Evolutionary conservation across 2,329 filamentous ascomycete genomes (phyloP), one percentile per base, ranked within the genome.

Genomic region (Colletotrichum viniferum): DNA sequence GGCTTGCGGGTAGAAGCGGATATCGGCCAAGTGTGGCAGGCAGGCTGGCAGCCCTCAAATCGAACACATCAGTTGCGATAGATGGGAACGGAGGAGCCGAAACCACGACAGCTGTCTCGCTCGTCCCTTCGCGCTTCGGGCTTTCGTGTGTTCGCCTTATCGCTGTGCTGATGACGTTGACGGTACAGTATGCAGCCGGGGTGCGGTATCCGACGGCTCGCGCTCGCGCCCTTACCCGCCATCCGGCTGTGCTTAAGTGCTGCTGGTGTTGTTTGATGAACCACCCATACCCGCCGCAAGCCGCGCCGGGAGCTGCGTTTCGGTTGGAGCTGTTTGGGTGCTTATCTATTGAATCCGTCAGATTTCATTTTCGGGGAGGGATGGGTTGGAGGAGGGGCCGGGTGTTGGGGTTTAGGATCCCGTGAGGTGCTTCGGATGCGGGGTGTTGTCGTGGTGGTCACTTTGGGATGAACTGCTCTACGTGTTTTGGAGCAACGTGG

Each of bases 101-200:
- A 1, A 21, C 0, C 43, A 21, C 43, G 1, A 21, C n/a, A 1
- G 12, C 43, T 24, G 10, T 52, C 43, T n/a, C n/a, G 43, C 43
- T 52, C n/a, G 43, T 52, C n/a, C n/a, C 43, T 21, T 52, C 43
- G 43, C 43, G 43, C 43, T 52, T 52, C 43, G 43, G 43, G n/a
- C 43, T 21, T 52, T 52, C 43, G 43, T 52, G 43, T n/a, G 43
- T 52, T 52, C n/a, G 43, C 43, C n/a, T 52, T 52, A 52, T 52
- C 43, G 43, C 43, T 52, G n/a, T 52, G n/a, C 43, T 52, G 43
- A n/a, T 52, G 43, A 52, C 43, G 43, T 52, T 21, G 43, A 21
- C 21, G 43, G 43, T 52, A 52, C n/a, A 52, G n/a, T 52, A 52
- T 52, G n/a, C 43, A 52, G 43, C n/a, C 43, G n/a, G 43, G 38